Conservation (phyloP, 345 rosid genomes). For the Citrus australasica region DNA sequence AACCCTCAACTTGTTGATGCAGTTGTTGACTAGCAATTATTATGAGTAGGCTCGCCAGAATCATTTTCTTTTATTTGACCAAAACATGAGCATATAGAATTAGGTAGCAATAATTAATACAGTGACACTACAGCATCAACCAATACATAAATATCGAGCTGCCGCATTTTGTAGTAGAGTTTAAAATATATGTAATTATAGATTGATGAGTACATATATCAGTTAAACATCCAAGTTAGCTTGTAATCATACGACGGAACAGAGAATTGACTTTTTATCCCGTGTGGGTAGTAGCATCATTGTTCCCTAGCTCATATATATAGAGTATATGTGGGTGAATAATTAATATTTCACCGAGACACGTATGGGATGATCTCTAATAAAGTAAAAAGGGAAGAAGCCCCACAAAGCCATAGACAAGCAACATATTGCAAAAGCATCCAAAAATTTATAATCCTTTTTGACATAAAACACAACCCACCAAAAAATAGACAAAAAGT, state of each 20-base stretch:
- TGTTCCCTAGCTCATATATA: not conserved
- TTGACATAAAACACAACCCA: slow-evolving; percentile 1
- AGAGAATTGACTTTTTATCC: not conserved
- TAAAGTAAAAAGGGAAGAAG: not conserved
- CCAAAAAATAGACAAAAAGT: slow-evolving; percentile 7
- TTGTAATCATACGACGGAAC: not conserved
- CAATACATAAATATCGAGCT: not conserved
- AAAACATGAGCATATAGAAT: not conserved
- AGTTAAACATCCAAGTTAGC: not conserved
- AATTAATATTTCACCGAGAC: not conserved
- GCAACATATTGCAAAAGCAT: not conserved
- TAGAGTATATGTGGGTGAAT: not conserved
- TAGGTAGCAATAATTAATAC: not conserved
- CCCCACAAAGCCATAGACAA: not conserved
- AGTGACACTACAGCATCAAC: not conserved
- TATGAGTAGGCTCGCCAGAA: not conserved
- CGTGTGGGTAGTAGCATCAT: not conserved
- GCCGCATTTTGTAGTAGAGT: not conserved
- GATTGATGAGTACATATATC: not conserved
- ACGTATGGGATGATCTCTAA: too few species aligned
- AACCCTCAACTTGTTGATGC: not conserved
- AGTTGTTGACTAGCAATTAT: not conserved
- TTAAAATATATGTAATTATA: not conserved
- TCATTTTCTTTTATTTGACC: not conserved
- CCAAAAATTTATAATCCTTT: not conserved